Evolutionary conservation across 305 asterid genomes (phyloP).

Genomic region (Fraxinus albicans): DNA sequence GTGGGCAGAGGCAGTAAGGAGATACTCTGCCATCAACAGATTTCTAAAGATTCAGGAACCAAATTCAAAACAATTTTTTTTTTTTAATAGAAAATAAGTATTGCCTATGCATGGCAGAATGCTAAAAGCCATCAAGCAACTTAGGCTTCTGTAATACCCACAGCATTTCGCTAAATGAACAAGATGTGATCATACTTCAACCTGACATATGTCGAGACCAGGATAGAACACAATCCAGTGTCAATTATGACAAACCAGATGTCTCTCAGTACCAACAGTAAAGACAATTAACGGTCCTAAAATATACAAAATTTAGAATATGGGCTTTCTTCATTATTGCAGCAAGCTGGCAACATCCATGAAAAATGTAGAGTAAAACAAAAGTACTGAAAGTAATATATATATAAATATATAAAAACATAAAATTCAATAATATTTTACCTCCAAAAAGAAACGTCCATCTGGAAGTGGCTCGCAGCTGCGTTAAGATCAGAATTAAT

Average conservation of each 20-base stretch:
- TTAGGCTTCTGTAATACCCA: not conserved
- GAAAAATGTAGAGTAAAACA: slow-evolving; percentile 12
- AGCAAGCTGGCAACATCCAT: slow-evolving; percentile 6
- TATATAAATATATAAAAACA: not conserved
- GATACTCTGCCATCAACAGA: not conserved
- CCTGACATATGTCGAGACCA: not conserved
- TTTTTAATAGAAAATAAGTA: not conserved
- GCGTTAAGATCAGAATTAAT: slow-evolving; percentile 42
- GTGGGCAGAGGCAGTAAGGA: not conserved
- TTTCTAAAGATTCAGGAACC: not conserved
- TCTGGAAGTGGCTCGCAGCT: slow-evolving; percentile 99
- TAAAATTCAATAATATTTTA: slow-evolving; percentile 30
- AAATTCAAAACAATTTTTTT: not conserved
- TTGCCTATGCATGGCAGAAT: not conserved
- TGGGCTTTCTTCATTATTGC: not conserved
- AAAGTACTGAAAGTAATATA: not conserved
- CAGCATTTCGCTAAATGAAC: not conserved
- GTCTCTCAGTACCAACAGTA: not conserved
- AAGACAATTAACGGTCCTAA: not conserved
- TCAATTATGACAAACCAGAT: slow-evolving; percentile 8
- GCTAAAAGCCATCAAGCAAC: not conserved
- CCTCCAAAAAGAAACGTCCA: slow-evolving; percentile 98
- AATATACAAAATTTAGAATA: not conserved
- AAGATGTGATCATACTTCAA: not conserved
- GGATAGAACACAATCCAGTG: not conserved